Evolutionary conservation across 202 grass and related monocot genomes (phyloP), one percentile per base, ranked within the genome.

Genomic region (Musa balbisiana): DNA sequence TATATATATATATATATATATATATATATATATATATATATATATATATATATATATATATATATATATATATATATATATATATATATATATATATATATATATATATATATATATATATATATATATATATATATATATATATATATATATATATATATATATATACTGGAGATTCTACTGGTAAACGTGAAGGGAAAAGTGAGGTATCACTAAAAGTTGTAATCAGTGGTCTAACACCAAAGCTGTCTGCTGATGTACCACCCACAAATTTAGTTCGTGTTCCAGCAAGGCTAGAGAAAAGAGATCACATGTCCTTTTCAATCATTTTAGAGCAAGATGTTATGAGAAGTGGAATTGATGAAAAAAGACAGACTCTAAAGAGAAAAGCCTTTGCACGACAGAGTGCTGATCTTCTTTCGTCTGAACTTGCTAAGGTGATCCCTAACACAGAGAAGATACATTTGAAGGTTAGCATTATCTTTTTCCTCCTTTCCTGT

Each of bases 201-300:
- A 89, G 73, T 80, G 82, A 86, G 76, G 76, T 88, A 62, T 83
- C 89, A 84, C 33, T 79, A 33, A 82, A 86, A 76, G 33, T 86
- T 52, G 84, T 84, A 74, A 78, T 92, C 62, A 71, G 79, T 77
- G 75, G 49, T 64, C 62, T 77, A 16, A 65, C 60, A 24, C 60
- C 59, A 66, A 77, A 77, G 8, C n/a, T 53, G 10, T 52, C 20
- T 65, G 85, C 82, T 63, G 77, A 80, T 68, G 77, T 62, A 13
- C 59, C 62, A 70, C 50, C 71, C 56, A 76, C 81, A 80, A 55
- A 82, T n/a, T 77, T 89, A 81, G 81, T 90, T 60, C 82, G 83
- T 51, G 74, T 89, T 78, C 94, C 94, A 19, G 91, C 94, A 79
- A 98, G 85, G 77, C 73, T 98, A 79, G 91, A 94, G 85, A 91